Evolutionary conservation across 208 protist species (phyloP).

Genomic region (Tritrichomonas foetus): DNA sequence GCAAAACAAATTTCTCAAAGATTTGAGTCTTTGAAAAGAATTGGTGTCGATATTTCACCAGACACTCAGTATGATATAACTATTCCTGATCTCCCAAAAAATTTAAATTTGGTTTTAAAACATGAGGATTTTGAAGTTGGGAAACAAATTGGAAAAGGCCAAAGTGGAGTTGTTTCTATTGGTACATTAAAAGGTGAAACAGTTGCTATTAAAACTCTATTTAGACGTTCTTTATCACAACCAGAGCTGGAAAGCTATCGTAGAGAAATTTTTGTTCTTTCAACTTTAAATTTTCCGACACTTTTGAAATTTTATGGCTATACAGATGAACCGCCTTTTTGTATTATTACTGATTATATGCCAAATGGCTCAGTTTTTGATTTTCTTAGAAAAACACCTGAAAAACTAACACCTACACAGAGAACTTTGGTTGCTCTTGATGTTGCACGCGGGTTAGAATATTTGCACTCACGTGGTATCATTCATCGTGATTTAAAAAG

Average conservation of each 20-base stretch:
- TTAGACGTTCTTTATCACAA: neutral
- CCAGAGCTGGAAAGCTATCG: neutral
- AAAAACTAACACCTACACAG: neutral
- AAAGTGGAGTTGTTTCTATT: neutral
- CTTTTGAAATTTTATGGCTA: neutral
- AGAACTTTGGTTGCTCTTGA: constrained; percentile 49
- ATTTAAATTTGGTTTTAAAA: constrained; percentile 8
- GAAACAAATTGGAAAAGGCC: neutral
- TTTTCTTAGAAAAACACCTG: neutral
- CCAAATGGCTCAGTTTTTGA: constrained; percentile 26
- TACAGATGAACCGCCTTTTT: neutral
- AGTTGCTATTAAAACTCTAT: neutral
- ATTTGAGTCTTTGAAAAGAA: neutral
- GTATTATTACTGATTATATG: neutral
- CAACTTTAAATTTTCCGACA: neutral
- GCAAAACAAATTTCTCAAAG: neutral
- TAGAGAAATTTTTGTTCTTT: neutral
- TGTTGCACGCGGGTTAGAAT: constrained; percentile 54
- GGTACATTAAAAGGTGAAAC: neutral
- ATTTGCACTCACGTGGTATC: constrained; percentile 55
- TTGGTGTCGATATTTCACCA: neutral
- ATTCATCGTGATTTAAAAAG: constrained; percentile 60
- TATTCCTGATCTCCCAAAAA: neutral
- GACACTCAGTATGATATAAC: neutral
- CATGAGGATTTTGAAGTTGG: neutral